Conservation (phyloP, 768 basidiomycete genomes). For the Symmetrospora coprosmae region DNA sequence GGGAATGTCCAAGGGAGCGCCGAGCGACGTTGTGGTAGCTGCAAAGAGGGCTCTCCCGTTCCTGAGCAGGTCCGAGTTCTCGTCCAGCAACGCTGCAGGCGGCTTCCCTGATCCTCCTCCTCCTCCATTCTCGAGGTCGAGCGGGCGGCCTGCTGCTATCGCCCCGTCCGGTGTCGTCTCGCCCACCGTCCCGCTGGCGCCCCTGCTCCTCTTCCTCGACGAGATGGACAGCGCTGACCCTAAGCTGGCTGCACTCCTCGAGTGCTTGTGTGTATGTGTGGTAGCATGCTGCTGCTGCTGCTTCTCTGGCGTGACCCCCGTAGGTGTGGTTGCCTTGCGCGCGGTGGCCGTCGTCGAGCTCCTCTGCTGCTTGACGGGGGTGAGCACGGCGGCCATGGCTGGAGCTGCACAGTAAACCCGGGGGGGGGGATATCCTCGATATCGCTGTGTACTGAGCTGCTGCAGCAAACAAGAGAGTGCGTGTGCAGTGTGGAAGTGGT, state of each 20-base stretch:
- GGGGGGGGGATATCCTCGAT: no score
- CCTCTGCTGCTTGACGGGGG: no score
- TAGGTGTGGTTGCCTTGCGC: no score
- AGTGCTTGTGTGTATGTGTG: no score
- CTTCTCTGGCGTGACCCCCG: no score
- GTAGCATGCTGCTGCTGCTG: no score
- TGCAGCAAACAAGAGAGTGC: no score
- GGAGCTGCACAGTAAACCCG: no score
- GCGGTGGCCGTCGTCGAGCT: no score
- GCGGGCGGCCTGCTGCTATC: background rate
- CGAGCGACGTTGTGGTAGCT: slow-evolving; percentile 12
- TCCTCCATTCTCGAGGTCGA: background rate
- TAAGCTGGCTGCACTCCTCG: background rate
- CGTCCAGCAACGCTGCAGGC: background rate
- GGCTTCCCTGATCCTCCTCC: background rate
- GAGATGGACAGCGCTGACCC: background rate
- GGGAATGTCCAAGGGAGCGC: slow-evolving; percentile 4
- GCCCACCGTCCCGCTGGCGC: background rate
- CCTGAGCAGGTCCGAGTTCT: background rate
- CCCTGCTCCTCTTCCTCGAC: background rate
- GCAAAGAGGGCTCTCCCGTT: slow-evolving; percentile 4
- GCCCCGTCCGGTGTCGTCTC: background rate
- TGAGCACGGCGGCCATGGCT: no score
- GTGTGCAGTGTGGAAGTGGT: no score
- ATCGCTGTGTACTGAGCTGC: no score